Base-by-base conservation (phyloP, 176 grass and related monocot species). In the Miscanthus lutarioriparius region DNA sequence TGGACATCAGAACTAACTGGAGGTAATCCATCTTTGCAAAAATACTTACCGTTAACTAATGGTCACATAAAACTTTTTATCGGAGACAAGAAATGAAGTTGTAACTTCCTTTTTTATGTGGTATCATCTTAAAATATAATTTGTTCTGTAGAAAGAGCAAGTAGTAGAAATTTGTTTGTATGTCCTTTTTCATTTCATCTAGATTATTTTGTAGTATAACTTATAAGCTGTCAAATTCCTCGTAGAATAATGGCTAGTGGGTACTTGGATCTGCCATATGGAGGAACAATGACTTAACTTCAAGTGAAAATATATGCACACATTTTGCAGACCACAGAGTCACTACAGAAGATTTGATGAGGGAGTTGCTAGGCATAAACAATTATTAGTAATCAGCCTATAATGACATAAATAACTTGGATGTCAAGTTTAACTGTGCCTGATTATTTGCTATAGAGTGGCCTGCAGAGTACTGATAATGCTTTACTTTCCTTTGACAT, bases 1-100 rank as follows among this genome's bases (percentile, higher is more conserved):
- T 97, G 95, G 92, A 89, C 40, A 3, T 72, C 87, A 26, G 82
- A 93, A 71, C 26, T 70, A 40, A 27, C 87, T 72, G 84, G 66
- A 82, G 89, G 88, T 90, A 83, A 77, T 22, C 22, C 15, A 28
- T 69, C 8, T 67, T 30, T 4, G 8, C 7, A 36, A 33, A 41
- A 37, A 30, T 26, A 73, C 2, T 28, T 35, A 14, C 10, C 22
- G 26, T 83, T 11, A 43, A 32, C 32, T 40, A 67, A 26, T 28
- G 47, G 47, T 43, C 48, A 28, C 23, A 28, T 26, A 72, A 66
- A 36, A 8, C 41, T 78, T 83, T 10, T 22, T 76, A 14, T 56
- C 25, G 20, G 7, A 47, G 26, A 45, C 10, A 59, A 72, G 62
- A 62, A 20, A 40, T n/a, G 22, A 70, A 70, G 27, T 64, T 54